These are phyloP conservation scores for Xanthoconium stramineum DNA, from an alignment of 768 basidiomycete species.

Conservation along the genomic window DNA sequence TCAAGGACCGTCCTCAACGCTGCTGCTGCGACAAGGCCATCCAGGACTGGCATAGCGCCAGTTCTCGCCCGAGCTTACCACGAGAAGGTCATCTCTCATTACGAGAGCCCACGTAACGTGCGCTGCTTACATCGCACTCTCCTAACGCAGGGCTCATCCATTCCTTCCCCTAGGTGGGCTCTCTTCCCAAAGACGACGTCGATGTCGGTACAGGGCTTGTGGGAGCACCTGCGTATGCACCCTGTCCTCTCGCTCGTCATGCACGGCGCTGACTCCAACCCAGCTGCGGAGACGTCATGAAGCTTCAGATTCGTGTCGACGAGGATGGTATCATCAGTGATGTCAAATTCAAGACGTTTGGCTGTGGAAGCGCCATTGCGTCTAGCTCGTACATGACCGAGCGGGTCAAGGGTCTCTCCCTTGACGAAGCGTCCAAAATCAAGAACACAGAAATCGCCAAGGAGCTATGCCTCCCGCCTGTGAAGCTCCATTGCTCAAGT, in stretches of 20 bases:
- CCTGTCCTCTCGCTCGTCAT: not conserved
- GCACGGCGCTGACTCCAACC: constrained; percentile 17
- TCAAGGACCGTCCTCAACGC: constrained; percentile 46
- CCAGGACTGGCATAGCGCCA: constrained; percentile 44
- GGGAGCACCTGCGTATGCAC: constrained; percentile 88
- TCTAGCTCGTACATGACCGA: constrained; percentile 99
- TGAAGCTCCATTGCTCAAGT: constrained; percentile 96
- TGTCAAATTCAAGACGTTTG: constrained; percentile 99
- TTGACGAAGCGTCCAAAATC: constrained; percentile 94
- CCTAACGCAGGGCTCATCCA: constrained; percentile 50
- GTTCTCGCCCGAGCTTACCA: constrained; percentile 74
- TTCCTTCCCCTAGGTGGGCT: constrained; percentile 73
- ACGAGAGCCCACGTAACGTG: constrained; percentile 96
- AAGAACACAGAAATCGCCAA: constrained; percentile 99
- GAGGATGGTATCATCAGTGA: constrained; percentile 94
- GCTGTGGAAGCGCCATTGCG: constrained; percentile 97
- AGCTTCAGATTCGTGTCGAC: constrained; percentile 96
- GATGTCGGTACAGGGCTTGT: constrained; percentile 98
- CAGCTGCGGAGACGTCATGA: constrained; percentile 99
- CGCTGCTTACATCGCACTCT: constrained; percentile 39
- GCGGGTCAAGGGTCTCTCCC: constrained; percentile 88
- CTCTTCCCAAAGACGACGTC: constrained; percentile 84
- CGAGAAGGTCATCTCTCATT: constrained; percentile 96
- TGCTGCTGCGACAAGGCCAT: constrained; percentile 41
- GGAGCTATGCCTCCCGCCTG: constrained; percentile 91